These are phyloP conservation scores for Fusarium gaditjirri DNA, from an alignment of 2,329 filamentous ascomycete species.

Conservation along the genomic window DNA sequence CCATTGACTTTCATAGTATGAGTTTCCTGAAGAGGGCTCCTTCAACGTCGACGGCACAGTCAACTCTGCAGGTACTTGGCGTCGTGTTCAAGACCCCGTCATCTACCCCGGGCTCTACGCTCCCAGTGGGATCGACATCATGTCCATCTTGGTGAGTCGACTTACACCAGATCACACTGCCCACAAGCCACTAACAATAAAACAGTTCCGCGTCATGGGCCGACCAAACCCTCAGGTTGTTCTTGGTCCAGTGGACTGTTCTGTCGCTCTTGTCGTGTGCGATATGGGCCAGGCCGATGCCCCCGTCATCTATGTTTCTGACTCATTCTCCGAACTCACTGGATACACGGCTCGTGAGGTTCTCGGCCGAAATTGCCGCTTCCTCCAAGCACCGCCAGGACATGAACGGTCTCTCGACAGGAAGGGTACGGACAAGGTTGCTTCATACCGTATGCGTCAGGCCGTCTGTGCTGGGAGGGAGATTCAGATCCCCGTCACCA, in stretches of 20 bases:
- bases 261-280: conserved; percentile 85
- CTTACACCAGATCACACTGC: neutral
- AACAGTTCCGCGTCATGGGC: conserved; percentile 69
- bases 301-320: conserved; percentile 86
- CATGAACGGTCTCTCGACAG: conserved; percentile 18
- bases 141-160: conserved; percentile 62
- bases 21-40: conserved; percentile 41
- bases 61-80: conserved; percentile 38
- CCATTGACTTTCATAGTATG: conserved; percentile 37
- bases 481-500: conserved; percentile 69
- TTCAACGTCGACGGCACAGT: conserved; percentile 35
- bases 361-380: conserved; percentile 83
- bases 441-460: conserved; percentile 64
- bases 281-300: conserved; percentile 78
- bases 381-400: conserved; percentile 80
- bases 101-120: conserved; percentile 68
- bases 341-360: conserved; percentile 81
- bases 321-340: conserved; percentile 81
- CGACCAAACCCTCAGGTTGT: conserved; percentile 80
- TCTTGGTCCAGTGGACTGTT: conserved; percentile 84
- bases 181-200: conserved; percentile 16
- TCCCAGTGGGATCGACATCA: conserved; percentile 64
- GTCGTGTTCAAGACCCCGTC: conserved; percentile 55
- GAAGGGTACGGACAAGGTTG: conserved; percentile 55
- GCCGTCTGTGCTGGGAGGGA: conserved; percentile 59